Conservation (phyloP, 108 stramenopile genomes). For the Poteriospumella lacustris region DNA sequence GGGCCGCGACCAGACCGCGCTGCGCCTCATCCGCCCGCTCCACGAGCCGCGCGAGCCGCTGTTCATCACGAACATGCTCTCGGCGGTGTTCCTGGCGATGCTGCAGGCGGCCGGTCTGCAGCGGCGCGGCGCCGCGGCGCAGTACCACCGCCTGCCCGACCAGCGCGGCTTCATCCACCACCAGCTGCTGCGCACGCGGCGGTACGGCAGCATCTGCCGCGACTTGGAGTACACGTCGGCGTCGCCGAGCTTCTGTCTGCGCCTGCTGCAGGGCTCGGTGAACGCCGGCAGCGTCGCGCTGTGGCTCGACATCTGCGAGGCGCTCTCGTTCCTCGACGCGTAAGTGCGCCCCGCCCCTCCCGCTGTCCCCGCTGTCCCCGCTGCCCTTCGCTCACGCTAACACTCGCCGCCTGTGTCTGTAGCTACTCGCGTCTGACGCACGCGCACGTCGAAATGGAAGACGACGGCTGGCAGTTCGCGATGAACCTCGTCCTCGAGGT, state of each 20-base stretch:
- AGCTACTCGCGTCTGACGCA: background rate
- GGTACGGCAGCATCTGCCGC: background rate
- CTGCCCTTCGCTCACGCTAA: background rate
- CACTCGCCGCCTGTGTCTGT: background rate
- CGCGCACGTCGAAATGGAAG: background rate
- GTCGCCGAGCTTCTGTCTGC: background rate
- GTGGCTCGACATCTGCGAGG: background rate
- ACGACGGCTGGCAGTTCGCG: background rate
- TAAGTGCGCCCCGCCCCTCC: background rate
- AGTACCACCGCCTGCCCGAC: no score
- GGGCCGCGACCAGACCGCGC: background rate
- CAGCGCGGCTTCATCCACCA: background rate
- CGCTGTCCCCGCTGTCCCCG: background rate
- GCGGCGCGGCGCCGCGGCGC: background rate
- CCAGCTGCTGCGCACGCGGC: background rate
- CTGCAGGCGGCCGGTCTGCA: background rate
- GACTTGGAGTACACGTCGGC: background rate
- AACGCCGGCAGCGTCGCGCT: background rate
- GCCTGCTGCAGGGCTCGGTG: background rate
- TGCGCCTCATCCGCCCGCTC: background rate
- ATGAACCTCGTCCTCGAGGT: conserved; percentile 1
- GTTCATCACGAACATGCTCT: background rate
- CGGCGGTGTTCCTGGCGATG: background rate
- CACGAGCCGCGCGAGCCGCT: background rate
- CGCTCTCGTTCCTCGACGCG: background rate